Evolutionary conservation across 1,284 basidiomycete species (phyloP).

Genomic region (Bondarzewia mesenterica): DNA sequence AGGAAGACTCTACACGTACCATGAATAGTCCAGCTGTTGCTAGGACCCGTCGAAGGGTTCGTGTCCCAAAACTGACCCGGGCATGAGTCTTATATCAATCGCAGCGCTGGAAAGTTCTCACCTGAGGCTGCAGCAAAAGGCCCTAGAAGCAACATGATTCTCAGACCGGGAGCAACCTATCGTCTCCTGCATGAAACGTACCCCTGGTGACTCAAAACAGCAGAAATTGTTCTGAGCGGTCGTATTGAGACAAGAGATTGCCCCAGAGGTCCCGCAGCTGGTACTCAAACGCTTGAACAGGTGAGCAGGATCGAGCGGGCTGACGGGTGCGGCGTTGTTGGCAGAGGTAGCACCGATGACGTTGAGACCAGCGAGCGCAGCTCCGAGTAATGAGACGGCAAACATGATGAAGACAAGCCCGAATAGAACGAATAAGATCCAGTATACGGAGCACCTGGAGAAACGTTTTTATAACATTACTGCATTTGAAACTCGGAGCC

Average conservation of each 20-base stretch:
- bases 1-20: slow-evolving; percentile 30
- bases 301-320: not conserved
- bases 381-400: not conserved
- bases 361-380: not conserved
- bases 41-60: slow-evolving; percentile 54
- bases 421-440: no score
- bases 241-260: slow-evolving; percentile 27
- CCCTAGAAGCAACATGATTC: slow-evolving; percentile 32
- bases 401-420: not conserved
- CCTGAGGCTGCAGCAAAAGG: slow-evolving; percentile 56
- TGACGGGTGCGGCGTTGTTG: not conserved
- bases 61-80: slow-evolving; percentile 52
- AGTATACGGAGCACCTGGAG: no score
- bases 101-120: slow-evolving; percentile 13
- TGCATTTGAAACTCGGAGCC: no score
- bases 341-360: not conserved
- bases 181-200: slow-evolving; percentile 10
- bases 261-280: slow-evolving; percentile 24
- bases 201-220: slow-evolving; percentile 29
- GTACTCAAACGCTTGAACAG: slow-evolving; percentile 21
- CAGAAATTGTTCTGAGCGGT: slow-evolving; percentile 19
- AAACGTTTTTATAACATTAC: no score
- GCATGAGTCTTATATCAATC: not conserved
- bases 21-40: slow-evolving; percentile 69
- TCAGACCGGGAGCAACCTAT: not conserved